Base-by-base conservation (phyloP, 345 rosid species). In the Alliaria petiolata region DNA sequence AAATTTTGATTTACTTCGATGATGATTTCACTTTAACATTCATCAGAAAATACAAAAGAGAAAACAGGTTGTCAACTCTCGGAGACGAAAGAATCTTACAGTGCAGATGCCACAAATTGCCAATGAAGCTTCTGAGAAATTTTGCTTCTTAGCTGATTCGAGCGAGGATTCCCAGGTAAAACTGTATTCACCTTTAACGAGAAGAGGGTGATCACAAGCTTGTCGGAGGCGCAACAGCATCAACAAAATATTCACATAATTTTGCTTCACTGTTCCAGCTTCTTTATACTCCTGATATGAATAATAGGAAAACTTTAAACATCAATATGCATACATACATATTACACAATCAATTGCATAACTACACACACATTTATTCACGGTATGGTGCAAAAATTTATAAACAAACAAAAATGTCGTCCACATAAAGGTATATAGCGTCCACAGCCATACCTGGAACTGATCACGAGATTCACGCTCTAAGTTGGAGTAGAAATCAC, bases 211-310 rank as follows among this genome's bases (percentile, higher is more conserved):
- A 82, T 91, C 99, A 70, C 97, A 95, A 33, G 99, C 97, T 84
- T 95, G 99, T 51, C 99, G 91, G 66, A 95, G 97, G 22, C 99
- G 96, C 85, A 95, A 79, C 65, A 95, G 93, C 99, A 95, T 91
- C 85, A 95, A 77, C 81, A 95, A 80, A 75, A 95, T 91, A 80
- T 95, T 95, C 33, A 91, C 99, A 42, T 95, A 91, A 75, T 91
- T 95, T 74, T 91, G 96, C 79, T 87, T 91, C 47, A 95, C 96
- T 55, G 96, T 95, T 75, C 99, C 99, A n/a, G 99, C 99, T 71
- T 87, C 96, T 14, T 89, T 93, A 79, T 95, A 95, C 81, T 95
- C 97, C 97, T 95, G 82, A 79, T 10, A 75, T 42, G n/a, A 11
- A 46, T 16, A 67, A 26, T 4, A 17, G 2, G 49, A 45, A n/a